These are phyloP conservation scores for Xylaria castorea DNA, from an alignment of 495 filamentous ascomycete species.

Conservation along the genomic window DNA sequence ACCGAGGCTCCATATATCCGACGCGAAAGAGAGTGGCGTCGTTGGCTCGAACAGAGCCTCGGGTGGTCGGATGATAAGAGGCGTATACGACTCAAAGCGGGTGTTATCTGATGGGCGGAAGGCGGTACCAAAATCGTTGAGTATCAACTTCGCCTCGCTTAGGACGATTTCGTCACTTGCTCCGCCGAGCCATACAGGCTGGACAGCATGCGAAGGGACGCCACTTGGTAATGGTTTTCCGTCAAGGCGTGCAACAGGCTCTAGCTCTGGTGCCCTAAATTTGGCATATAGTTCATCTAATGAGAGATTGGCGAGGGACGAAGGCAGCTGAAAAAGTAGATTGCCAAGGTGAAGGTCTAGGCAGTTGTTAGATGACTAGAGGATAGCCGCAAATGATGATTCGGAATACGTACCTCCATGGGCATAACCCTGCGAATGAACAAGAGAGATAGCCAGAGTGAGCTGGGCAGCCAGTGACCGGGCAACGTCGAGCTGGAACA, in stretches of 20 bases:
- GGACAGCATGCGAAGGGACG: constrained; percentile 32
- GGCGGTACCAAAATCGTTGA: constrained; percentile 50
- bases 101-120: constrained; percentile 40
- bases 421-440: constrained; percentile 45
- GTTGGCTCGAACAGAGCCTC: constrained; percentile 43
- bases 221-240: constrained; percentile 25
- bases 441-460: constrained; percentile 29
- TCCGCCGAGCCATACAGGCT: constrained; percentile 36
- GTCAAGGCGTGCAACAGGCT: constrained; percentile 36
- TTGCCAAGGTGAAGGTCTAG: constrained; percentile 50
- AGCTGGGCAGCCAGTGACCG: constrained; percentile 52
- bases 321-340: constrained; percentile 47
- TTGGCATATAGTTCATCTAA: constrained; percentile 42
- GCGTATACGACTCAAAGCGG: constrained; percentile 42
- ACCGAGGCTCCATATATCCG: constrained; percentile 50
- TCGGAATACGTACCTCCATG: constrained; percentile 41
- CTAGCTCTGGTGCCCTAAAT: constrained; percentile 39
- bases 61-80: constrained; percentile 40
- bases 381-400: neutral
- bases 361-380: neutral
- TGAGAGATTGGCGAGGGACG: constrained; percentile 40
- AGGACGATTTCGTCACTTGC: constrained; percentile 31
- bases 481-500: constrained; percentile 52
- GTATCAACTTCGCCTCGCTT: constrained; percentile 40
- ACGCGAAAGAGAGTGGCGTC: constrained; percentile 41